Conservation (phyloP, 2,329 filamentous ascomycete species). For the Xylogone sp. region DNA sequence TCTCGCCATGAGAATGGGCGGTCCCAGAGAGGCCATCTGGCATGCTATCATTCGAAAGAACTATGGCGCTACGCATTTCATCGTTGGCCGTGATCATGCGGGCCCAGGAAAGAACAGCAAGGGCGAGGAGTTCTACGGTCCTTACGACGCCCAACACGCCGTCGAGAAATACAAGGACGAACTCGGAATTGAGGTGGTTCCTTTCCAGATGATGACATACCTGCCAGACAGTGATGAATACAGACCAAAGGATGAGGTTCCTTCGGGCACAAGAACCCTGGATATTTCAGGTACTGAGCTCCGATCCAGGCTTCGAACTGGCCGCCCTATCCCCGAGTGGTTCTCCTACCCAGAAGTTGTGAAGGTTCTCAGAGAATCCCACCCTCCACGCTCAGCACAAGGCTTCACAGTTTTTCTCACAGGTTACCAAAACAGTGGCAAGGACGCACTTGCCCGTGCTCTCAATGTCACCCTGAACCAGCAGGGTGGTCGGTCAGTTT, state of each 20-base stretch:
- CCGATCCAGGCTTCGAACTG: slow-evolving; percentile 83
- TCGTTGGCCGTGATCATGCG: slow-evolving; percentile 96
- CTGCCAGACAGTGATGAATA: slow-evolving; percentile 97
- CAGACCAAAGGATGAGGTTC: slow-evolving; percentile 85
- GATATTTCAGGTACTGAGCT: slow-evolving; percentile 90
- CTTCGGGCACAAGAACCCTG: slow-evolving; percentile 76
- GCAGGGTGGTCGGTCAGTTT: slow-evolving; percentile 91
- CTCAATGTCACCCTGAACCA: slow-evolving; percentile 97
- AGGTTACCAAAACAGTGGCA: slow-evolving; percentile 93
- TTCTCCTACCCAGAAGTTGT: slow-evolving; percentile 99
- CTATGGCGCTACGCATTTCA: slow-evolving; percentile 98
- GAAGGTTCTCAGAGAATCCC: slow-evolving; percentile 90
- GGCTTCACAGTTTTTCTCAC: slow-evolving; percentile 99
- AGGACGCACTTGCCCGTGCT: slow-evolving; percentile 93
- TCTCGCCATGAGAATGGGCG: slow-evolving; percentile 98
- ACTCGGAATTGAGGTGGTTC: slow-evolving; percentile 97
- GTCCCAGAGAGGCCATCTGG: slow-evolving; percentile 97
- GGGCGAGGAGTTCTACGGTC: slow-evolving; percentile 95
- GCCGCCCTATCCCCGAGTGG: slow-evolving; percentile 96
- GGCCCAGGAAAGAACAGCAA: slow-evolving; percentile 98
- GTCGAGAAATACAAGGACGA: slow-evolving; percentile 96
- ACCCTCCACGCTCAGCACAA: slow-evolving; percentile 85
- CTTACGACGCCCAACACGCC: slow-evolving; percentile 93
- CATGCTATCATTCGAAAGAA: slow-evolving; percentile 99
- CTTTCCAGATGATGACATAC: slow-evolving; percentile 99